Percentiles rank a stretch among this genome's conserved stretches.
phyloP scores from a whole-genome alignment of 179 eudicot genomes.

The Drosera spatulata region DNA sequence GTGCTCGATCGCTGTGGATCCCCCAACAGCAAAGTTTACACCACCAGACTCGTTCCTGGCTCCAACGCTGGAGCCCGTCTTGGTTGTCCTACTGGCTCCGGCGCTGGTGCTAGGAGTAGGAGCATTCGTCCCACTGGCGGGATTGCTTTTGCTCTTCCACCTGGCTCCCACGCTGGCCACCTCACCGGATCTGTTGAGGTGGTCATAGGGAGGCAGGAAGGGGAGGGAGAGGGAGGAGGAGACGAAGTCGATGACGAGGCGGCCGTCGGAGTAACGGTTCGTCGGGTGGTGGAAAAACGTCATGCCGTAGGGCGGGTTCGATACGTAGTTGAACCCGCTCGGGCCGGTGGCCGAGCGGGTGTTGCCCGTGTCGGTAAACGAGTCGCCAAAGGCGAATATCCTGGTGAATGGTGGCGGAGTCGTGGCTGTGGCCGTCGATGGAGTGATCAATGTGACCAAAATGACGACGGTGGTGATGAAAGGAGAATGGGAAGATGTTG shows the following conservation, averaged over 20 bases:
- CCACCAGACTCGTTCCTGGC: too few relatives aligned
- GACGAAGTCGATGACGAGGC: constrained; percentile 71
- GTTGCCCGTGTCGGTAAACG: constrained; percentile 97
- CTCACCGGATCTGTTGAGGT: background rate
- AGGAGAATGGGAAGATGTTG: too few relatives aligned
- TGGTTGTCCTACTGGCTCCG: too few relatives aligned
- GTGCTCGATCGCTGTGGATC: constrained; percentile 66
- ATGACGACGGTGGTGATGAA: too few relatives aligned
- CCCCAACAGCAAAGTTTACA: constrained; percentile 78
- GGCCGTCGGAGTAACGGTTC: constrained; percentile 50
- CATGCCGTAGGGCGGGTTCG: constrained; percentile 54
- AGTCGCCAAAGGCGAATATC: constrained; percentile 79
- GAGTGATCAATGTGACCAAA: too few relatives aligned
- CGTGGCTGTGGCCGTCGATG: too few relatives aligned
- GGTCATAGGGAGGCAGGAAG: constrained; percentile 45
- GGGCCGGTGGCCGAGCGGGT: constrained; percentile 59
- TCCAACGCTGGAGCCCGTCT: too few relatives aligned
- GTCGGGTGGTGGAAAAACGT: constrained; percentile 65
- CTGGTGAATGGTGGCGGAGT: constrained; percentile 32
- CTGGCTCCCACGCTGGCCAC: too few relatives aligned
- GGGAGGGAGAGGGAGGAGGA: constrained; percentile 47
- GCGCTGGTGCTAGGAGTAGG: too few relatives aligned
- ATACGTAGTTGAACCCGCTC: constrained; percentile 38
- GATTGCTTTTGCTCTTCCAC: background rate
- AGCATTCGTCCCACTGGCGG: too few relatives aligned